phyloP scores from a whole-genome alignment of 192 early-diverging fungal species.

The Glomus cerebriforme region DNA sequence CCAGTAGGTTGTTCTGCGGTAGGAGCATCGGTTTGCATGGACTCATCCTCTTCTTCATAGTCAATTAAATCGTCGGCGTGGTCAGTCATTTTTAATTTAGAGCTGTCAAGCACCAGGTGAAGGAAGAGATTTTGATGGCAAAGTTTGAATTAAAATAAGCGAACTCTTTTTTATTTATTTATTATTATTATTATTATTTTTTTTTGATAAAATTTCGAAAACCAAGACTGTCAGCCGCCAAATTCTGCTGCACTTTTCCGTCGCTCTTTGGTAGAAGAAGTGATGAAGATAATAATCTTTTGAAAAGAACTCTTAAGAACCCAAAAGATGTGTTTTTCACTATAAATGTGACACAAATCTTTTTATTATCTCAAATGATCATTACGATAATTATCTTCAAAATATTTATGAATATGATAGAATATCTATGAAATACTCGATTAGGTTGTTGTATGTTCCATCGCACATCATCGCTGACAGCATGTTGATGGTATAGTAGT shows the following conservation, averaged over 20 bases:
- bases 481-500: background rate
- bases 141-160: background rate
- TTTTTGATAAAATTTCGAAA: constrained; percentile 2
- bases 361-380: background rate
- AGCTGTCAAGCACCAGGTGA: constrained; percentile 3
- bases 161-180: background rate
- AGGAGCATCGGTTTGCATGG: constrained; percentile 55
- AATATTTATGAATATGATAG: too few species aligned
- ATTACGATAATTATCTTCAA: background rate
- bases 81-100: constrained; percentile 46
- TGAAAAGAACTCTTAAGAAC: background rate
- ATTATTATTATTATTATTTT: background rate
- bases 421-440: background rate
- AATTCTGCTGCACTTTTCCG: constrained; percentile 17
- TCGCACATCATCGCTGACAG: background rate
- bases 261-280: background rate
- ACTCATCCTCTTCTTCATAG: constrained; percentile 95
- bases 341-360: background rate
- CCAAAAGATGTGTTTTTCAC: background rate
- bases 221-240: background rate
- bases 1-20: constrained; percentile 44
- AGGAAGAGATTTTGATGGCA: constrained; percentile 26
- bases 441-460: background rate
- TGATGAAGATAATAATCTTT: background rate
- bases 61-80: constrained; percentile 92